Percentiles rank a stretch among this genome's conserved stretches.
Conservation (phyloP, 2,329 filamentous ascomycete species). For the Emergomyces pasteurianus region DNA sequence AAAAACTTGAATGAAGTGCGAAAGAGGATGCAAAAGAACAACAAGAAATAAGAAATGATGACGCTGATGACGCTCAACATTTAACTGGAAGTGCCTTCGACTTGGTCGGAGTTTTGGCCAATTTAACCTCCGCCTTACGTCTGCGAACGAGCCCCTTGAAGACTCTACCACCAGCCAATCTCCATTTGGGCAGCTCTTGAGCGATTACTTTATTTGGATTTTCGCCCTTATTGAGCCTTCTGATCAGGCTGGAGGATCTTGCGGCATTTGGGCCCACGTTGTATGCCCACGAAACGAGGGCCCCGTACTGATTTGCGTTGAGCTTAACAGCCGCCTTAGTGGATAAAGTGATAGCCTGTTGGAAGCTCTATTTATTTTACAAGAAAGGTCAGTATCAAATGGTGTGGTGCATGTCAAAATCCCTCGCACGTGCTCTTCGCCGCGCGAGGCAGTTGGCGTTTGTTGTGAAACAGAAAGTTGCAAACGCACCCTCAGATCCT, state of each 20-base stretch:
- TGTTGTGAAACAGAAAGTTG: background rate
- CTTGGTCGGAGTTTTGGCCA: constrained; percentile 22
- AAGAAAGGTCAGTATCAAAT: background rate
- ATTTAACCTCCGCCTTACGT: constrained; percentile 34
- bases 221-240: constrained; percentile 35
- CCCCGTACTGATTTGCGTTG: constrained; percentile 43
- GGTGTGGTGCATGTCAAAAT: background rate
- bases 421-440: background rate
- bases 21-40: background rate
- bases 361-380: constrained; percentile 11
- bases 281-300: constrained; percentile 41
- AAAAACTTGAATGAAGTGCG: background rate
- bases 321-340: constrained; percentile 26
- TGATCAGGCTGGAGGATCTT: constrained; percentile 30
- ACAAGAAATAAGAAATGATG: background rate
- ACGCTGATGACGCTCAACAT: constrained; percentile 3
- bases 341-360: constrained; percentile 30
- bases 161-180: constrained; percentile 29
- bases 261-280: constrained; percentile 38
- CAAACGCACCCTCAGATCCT: constrained; percentile 28
- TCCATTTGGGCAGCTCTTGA: constrained; percentile 40
- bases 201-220: constrained; percentile 30
- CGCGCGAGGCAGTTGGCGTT: background rate
- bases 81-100: constrained; percentile 7
- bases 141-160: constrained; percentile 32